These are phyloP conservation scores for Ustilago curta DNA, from an alignment of 1,284 basidiomycete species.

Conservation along the genomic window DNA sequence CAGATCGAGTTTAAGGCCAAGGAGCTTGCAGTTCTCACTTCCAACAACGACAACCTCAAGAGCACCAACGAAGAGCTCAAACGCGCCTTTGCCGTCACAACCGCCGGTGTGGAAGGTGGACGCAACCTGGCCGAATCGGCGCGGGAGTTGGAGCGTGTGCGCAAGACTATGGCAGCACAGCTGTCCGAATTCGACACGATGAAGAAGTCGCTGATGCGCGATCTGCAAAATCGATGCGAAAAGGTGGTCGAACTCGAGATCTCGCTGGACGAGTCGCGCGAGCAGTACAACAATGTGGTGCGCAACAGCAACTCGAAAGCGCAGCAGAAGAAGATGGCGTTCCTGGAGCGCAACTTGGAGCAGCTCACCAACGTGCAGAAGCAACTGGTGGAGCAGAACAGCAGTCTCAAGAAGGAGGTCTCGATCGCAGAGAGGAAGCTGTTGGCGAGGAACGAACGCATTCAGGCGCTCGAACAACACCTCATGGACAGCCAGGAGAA, in stretches of 20 bases:
- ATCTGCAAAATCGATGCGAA: conserved; percentile 98
- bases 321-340: conserved; percentile 99
- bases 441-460: conserved; percentile 94
- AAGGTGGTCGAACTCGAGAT: conserved; percentile 99
- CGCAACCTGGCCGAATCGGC: conserved; percentile 88
- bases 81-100: conserved; percentile 85
- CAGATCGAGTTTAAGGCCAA: conserved; percentile 87
- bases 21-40: conserved; percentile 86
- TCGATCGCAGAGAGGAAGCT: conserved; percentile 96
- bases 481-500: conserved; percentile 93
- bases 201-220: conserved; percentile 98
- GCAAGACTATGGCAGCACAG: conserved; percentile 96
- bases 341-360: conserved; percentile 96
- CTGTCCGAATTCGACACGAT: conserved; percentile 98
- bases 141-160: conserved; percentile 94
- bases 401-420: conserved; percentile 95
- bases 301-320: conserved; percentile 97
- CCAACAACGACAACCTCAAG: conserved; percentile 91
- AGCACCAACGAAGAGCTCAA: conserved; percentile 98
- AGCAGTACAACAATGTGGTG: conserved; percentile 98
- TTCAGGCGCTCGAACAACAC: conserved; percentile 82
- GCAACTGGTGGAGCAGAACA: conserved; percentile 99
- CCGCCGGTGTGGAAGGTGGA: conserved; percentile 94
- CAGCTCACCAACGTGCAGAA: conserved; percentile 96
- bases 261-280: conserved; percentile 96